Base-by-base conservation (phyloP, 305 asterid genomes). In the Rubia tinctorum region DNA sequence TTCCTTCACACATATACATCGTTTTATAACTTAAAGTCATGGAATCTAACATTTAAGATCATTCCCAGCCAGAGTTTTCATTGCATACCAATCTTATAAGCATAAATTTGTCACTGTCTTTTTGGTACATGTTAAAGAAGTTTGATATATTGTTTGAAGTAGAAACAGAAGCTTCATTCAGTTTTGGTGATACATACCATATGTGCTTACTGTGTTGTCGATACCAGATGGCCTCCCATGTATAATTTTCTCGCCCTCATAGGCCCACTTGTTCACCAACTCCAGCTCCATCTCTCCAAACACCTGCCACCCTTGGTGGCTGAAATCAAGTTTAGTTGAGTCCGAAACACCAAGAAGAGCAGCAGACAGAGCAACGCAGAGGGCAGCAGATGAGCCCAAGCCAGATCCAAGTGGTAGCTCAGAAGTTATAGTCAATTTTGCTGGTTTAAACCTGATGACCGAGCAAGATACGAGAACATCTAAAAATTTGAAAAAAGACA, bases 191-290 rank as follows among this genome's bases (percentile, higher is more conserved):
- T 74, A 86, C 97, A 30, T 89, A 93, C 99, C 99, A n/a, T 86
- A 90, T 49, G 99, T 94, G 91, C 99, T 92, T 22, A 94, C 99
- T 61, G 98, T 94, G 69, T 94, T 94, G 88, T 94, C 99, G 61
- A 94, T 89, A 73, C 99, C 99, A 43, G 99, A 94, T 80, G 99
- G 99, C 85, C 85, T 94, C 85, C 99, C 99, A 69, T 94, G 99
- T 69, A 92, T 86, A 75, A 94, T 94, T 83, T 94, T 94, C 78
- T 94, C 98, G 27, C 98, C 98, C 79, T 90, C 99, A 61, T 89
- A 87, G 27, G 99, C 99, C 98, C 99, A 94, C 85, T 89, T 90
- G 76, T 94, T 94, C 74, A 92, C 91, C 79, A 92, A 81, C 20
- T 90, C 96, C 75, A 90, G 86, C 78, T 94, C 98, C 58, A 66